Evolutionary conservation across 768 basidiomycete genomes (phyloP).

Genomic region (Hygrocybe punicea): DNA sequence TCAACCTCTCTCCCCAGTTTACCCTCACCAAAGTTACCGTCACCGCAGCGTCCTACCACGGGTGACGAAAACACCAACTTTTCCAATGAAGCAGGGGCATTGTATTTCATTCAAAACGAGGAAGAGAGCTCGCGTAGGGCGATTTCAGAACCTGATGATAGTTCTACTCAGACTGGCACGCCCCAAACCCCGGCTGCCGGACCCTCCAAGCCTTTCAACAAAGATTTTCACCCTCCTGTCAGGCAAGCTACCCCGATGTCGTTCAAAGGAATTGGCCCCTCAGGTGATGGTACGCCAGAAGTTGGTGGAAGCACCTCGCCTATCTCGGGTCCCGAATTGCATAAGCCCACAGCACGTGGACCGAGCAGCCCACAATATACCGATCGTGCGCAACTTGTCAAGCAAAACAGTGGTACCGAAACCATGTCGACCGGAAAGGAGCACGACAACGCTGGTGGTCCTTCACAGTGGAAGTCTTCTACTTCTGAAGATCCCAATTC

Average conservation of each 20-base stretch:
- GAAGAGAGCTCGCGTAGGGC: not conserved
- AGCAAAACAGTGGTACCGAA: slow-evolving; percentile 13
- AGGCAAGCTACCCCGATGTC: too few species aligned
- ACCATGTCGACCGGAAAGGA: slow-evolving; percentile 11
- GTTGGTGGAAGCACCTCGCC: slow-evolving; percentile 14
- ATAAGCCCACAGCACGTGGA: too few species aligned
- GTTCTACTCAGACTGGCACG: not conserved
- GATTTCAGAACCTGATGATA: slow-evolving; percentile 17
- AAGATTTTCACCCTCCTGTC: not conserved
- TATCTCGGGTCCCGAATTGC: too few species aligned
- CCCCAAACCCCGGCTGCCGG: too few species aligned
- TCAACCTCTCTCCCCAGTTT: not conserved
- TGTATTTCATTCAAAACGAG: slow-evolving; percentile 67
- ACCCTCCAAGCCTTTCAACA: not conserved
- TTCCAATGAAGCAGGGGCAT: slow-evolving; percentile 56
- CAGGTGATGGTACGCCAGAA: too few species aligned
- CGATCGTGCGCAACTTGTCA: too few species aligned
- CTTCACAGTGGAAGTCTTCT: not conserved
- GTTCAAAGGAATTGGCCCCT: slow-evolving; percentile 20
- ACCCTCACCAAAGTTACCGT: slow-evolving; percentile 1
- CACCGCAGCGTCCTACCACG: not conserved
- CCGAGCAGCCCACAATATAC: too few species aligned
- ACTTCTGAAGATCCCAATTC: slow-evolving; percentile 45
- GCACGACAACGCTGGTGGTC: not conserved
- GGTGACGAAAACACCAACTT: slow-evolving; percentile 38